A percentile compares a stretch with the other conserved stretches of the same genome.
These are phyloP conservation scores for Fistulinella cinereoalba DNA, from an alignment of 1,284 basidiomycete species.

Conservation along the genomic window DNA sequence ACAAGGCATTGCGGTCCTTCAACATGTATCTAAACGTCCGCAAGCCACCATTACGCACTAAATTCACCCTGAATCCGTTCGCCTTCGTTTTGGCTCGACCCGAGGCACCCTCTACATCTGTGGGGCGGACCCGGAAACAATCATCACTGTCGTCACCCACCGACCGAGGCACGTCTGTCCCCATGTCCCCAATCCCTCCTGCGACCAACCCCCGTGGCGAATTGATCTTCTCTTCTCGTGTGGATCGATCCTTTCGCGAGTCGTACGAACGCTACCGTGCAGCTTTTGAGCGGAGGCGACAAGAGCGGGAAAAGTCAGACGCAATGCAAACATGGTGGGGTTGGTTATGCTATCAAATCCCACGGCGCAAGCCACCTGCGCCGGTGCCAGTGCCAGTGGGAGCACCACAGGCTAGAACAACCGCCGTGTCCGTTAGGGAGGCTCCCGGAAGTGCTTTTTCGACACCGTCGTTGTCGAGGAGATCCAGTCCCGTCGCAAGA, in stretches of 20 bases:
- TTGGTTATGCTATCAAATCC: conserved; percentile 41
- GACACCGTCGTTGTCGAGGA: conserved; percentile 41
- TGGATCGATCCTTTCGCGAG: conserved; percentile 82
- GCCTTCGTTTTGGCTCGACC: conserved; percentile 61
- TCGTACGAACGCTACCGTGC: conserved; percentile 90
- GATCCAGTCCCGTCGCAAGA: conserved; percentile 43
- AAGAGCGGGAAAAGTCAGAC: conserved; percentile 56
- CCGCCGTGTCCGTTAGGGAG: conserved; percentile 34
- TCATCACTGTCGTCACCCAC: conserved; percentile 31
- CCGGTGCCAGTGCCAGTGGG: conserved; percentile 7
- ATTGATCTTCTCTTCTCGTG: conserved; percentile 90
- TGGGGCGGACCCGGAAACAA: conserved; percentile 22
- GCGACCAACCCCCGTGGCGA: conserved; percentile 90
- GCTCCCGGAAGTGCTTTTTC: conserved; percentile 32
- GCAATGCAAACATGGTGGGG: conserved; percentile 43
- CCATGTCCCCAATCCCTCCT: conserved; percentile 84
- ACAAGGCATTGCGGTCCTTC: conserved; percentile 85
- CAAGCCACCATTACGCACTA: conserved; percentile 63
- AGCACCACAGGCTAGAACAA: conserved; percentile 25
- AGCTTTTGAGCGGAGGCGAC: conserved; percentile 83
- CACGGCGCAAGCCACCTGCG: conserved; percentile 34
- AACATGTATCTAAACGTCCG: conserved; percentile 98
- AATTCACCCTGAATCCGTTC: conserved; percentile 62
- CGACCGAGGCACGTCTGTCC: conserved; percentile 34
- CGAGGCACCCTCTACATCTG: conserved; percentile 16